A percentile compares a stretch with the other conserved stretches of the same genome.
These are phyloP conservation scores for Picochlorum sp. DNA, from an alignment of 139 green algal genomes.

Conservation along the genomic window DNA sequence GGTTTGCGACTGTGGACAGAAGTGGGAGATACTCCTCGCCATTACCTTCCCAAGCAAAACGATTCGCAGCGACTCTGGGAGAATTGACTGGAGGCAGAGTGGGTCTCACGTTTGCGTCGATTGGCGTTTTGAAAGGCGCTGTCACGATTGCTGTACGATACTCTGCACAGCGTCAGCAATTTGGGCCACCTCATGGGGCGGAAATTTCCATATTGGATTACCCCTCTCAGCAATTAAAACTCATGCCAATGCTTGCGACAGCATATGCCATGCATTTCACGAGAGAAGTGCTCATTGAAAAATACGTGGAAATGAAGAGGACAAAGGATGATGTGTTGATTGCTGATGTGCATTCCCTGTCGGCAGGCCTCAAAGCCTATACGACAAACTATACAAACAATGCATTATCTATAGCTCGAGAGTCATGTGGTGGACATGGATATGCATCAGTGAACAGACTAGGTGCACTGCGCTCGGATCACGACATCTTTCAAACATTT, in stretches of 20 bases:
- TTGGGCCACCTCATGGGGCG: constrained; percentile 57
- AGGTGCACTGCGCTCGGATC: constrained; percentile 62
- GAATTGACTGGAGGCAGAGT: constrained; percentile 79
- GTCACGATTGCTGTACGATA: constrained; percentile 72
- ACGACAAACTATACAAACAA: constrained; percentile 45
- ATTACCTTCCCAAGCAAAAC: constrained; percentile 42
- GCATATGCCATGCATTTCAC: constrained; percentile 66
- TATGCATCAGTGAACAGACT: constrained; percentile 57
- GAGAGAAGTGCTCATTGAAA: constrained; percentile 39
- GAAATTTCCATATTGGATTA: constrained; percentile 80
- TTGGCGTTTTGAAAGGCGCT: constrained; percentile 61
- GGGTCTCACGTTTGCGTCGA: constrained; percentile 50
- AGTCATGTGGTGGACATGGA: constrained; percentile 68
- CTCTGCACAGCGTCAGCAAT: constrained; percentile 63
- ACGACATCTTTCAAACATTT: constrained; percentile 80
- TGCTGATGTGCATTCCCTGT: constrained; percentile 58
- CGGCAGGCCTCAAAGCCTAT: constrained; percentile 53
- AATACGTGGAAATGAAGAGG: constrained; percentile 68
- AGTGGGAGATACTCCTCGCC: constrained; percentile 60
- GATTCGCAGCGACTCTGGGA: constrained; percentile 73
- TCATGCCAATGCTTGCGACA: constrained; percentile 73
- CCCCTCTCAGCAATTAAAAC: constrained; percentile 57
- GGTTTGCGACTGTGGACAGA: constrained; percentile 69
- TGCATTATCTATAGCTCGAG: constrained; percentile 56
- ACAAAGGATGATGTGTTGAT: constrained; percentile 55